Conservation (phyloP, 495 filamentous ascomycete species). For the Patellaria atrata region DNA sequence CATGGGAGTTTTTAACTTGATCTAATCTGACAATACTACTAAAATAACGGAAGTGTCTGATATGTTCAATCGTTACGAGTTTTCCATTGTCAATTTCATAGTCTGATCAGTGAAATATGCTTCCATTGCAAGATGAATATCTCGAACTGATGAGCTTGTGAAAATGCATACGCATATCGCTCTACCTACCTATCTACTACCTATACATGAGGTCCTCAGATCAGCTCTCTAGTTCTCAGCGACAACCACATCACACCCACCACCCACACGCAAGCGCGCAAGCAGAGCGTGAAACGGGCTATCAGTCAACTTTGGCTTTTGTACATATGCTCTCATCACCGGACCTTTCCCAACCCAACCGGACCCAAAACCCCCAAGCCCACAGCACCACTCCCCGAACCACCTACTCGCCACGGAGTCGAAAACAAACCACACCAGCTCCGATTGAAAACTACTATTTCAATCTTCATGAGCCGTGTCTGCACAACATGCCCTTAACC, state of each 20-base stretch:
- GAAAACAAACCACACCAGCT: not conserved
- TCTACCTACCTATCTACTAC: not conserved
- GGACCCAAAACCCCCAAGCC: too few species aligned
- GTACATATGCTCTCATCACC: conserved; percentile 1
- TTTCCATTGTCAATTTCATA: conserved; percentile 1
- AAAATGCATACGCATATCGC: too few species aligned
- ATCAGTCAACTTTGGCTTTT: conserved; percentile 8
- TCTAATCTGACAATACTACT: conserved; percentile 4
- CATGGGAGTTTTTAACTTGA: too few species aligned
- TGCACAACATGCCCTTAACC: too few species aligned
- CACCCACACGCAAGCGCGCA: not conserved
- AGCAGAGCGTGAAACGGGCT: not conserved
- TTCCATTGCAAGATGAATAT: too few species aligned
- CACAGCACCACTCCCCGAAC: not conserved
- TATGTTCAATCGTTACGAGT: conserved; percentile 1
- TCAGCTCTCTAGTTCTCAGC: conserved; percentile 10
- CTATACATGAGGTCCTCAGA: conserved; percentile 4
- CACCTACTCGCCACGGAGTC: not conserved
- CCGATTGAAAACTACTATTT: conserved; percentile 6
- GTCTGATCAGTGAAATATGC: too few species aligned
- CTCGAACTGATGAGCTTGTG: too few species aligned
- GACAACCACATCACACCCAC: conserved; percentile 2
- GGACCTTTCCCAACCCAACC: conserved; percentile 1
- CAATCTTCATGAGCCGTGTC: not conserved
- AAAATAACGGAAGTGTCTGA: not conserved